Base-by-base conservation (phyloP, 2,329 filamentous ascomycete genomes). In the Xylariaceae sp. region DNA sequence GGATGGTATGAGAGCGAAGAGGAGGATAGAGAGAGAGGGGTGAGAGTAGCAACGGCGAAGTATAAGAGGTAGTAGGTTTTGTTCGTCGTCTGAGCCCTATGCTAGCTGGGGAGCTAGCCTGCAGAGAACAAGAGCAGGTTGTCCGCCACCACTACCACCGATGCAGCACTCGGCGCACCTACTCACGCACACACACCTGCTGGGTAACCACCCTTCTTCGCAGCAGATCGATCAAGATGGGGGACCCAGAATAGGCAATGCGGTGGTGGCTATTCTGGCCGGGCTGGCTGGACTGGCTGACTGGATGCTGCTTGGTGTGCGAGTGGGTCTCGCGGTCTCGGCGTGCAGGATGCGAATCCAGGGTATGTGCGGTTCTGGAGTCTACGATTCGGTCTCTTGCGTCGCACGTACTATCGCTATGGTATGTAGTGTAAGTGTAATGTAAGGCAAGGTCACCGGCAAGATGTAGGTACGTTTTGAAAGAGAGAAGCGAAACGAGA, bases 321-420 rank as follows among this genome's bases (percentile, higher is more conserved):
- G 51, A 48, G 61, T 61, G 57, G 59, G 48, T 51, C 56, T 59
- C 55, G 55, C 51, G 55, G 57, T 30, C 55, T 62, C 51, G 59
- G 60, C 57, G 30, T 64, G 57, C 61, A 62, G 60, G 57, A 56
- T 39, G 54, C 51, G 52, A 52, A 59, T 61, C 58, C 61, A 59
- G 56, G 58, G 58, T 41, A 57, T 30, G 55, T 41, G 11, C 23
- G 37, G 11, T 41, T 41, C 11, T 13, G 37, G 11, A 41, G 37
- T 41, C 8, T 41, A 9, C 23, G 23, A 30, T 41, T 41, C 37
- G 37, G 37, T 41, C 37, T 41, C 37, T 9, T 9, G 9, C 9
- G 8, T 41, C 11, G 37, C 37, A 41, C 11, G 37, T 41, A 44
- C 39, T 55, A 58, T 56, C 57, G 55, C 58, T 53, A 49, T 58